A percentile compares a stretch with the other conserved stretches of the same genome.
Evolutionary conservation across 2,329 filamentous ascomycete genomes (phyloP).

Genomic region (Monilinia vaccinii-corymbosi): DNA sequence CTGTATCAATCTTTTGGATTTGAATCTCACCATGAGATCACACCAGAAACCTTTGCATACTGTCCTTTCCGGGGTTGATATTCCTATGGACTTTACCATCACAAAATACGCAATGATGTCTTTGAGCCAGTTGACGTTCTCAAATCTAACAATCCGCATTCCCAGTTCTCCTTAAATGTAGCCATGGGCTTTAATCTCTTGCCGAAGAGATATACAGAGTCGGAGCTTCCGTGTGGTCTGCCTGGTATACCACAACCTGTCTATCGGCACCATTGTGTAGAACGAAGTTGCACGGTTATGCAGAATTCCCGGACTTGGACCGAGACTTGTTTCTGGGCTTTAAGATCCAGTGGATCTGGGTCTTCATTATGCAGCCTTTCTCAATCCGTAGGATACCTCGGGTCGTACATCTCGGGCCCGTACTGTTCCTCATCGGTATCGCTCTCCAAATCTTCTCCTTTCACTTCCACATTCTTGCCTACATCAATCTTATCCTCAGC

Average conservation of each 20-base stretch:
- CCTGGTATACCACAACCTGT: background rate
- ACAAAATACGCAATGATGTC: background rate
- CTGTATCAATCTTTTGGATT: background rate
- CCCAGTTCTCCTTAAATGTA: background rate
- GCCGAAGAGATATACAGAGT: background rate
- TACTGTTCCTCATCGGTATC: conserved; percentile 31
- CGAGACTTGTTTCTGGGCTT: background rate
- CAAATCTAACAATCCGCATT: background rate
- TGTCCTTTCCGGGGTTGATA: background rate
- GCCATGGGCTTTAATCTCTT: background rate
- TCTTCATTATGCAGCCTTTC: background rate
- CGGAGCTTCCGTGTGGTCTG: background rate
- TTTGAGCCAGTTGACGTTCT: background rate
- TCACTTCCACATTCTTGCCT: conserved; percentile 1
- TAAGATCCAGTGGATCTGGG: background rate
- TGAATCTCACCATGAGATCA: background rate
- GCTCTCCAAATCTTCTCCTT: conserved; percentile 50
- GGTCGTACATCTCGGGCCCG: conserved; percentile 57
- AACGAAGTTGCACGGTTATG: background rate
- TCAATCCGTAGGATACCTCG: conserved; percentile 52
- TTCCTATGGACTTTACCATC: background rate
- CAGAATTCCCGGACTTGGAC: background rate
- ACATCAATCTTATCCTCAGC: conserved; percentile 17
- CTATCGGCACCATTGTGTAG: background rate
- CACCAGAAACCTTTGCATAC: background rate